Percentiles rank a stretch among this genome's conserved stretches.
These are phyloP conservation scores for Aspergillus clavatus DNA, from an alignment of 2,329 filamentous ascomycete genomes.

Conservation along the genomic window DNA sequence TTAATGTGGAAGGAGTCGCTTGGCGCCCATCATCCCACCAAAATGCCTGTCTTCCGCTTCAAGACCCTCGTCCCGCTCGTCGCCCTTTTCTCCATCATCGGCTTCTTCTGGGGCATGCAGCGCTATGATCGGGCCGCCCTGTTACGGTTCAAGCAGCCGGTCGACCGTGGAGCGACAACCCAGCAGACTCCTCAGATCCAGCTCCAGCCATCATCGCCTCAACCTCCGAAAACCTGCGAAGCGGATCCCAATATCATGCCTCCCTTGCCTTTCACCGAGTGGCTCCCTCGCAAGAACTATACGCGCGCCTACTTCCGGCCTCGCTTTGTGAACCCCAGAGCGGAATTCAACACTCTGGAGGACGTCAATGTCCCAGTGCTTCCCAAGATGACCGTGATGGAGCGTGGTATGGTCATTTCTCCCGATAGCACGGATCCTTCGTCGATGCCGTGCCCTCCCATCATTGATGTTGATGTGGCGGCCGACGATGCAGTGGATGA, in stretches of 20 bases:
- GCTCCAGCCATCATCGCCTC: conserved; percentile 15
- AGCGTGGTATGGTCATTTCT: conserved; percentile 37
- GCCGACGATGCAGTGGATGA: conserved; percentile 37
- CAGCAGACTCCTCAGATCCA: conserved; percentile 19
- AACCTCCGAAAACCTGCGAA: conserved; percentile 27
- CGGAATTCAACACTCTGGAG: conserved; percentile 38
- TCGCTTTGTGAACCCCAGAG: conserved; percentile 31
- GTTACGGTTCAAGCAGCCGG: conserved; percentile 33
- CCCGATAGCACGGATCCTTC: conserved; percentile 28
- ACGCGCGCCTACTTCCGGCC: conserved; percentile 41
- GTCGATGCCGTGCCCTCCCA: conserved; percentile 35
- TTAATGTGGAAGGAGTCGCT: conserved; percentile 31
- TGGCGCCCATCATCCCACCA: conserved; percentile 23
- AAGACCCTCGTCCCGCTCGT: conserved; percentile 38
- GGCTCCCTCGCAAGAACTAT: conserved; percentile 42
- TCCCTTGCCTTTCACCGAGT: conserved; percentile 37
- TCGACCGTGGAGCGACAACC: conserved; percentile 25
- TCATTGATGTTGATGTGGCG: conserved; percentile 40
- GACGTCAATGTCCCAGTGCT: conserved; percentile 36
- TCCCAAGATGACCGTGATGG: conserved; percentile 34
- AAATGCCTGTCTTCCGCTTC: conserved; percentile 37
- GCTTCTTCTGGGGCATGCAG: conserved; percentile 39
- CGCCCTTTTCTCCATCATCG: conserved; percentile 34
- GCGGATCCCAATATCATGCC: conserved; percentile 31
- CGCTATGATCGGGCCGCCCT: conserved; percentile 37